phyloP scores from a whole-genome alignment of 768 basidiomycete genomes.

The Dioszegia crocea region DNA sequence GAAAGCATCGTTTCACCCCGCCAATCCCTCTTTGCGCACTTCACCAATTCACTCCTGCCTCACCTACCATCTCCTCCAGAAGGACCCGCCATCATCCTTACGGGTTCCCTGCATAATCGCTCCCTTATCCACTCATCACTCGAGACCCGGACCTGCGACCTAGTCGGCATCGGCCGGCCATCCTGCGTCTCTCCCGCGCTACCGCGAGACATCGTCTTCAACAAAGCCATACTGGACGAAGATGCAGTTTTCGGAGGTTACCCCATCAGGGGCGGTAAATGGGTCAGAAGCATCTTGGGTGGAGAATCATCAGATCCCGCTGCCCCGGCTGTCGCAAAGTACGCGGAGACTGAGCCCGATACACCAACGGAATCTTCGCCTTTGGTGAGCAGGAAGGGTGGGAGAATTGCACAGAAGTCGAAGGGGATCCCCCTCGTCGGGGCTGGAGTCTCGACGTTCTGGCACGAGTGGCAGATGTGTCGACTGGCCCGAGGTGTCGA shows the following conservation, averaged over 20 bases:
- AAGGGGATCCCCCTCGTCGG: slow-evolving; percentile 34
- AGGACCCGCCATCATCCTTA: slow-evolving; percentile 39
- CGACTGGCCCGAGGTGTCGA: slow-evolving; percentile 32
- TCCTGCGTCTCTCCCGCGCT: slow-evolving; percentile 27
- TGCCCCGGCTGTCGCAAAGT: background rate
- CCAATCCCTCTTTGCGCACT: slow-evolving; percentile 42
- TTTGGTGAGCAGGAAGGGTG: background rate
- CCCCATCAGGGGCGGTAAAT: slow-evolving; percentile 23
- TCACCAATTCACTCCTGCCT: slow-evolving; percentile 32
- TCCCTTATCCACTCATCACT: slow-evolving; percentile 25
- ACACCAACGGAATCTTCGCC: background rate
- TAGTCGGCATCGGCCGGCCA: slow-evolving; percentile 40
- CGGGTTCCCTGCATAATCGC: slow-evolving; percentile 36
- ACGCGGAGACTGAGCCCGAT: slow-evolving; percentile 4
- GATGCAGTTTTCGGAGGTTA: slow-evolving; percentile 27
- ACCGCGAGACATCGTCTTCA: slow-evolving; percentile 26
- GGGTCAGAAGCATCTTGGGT: slow-evolving; percentile 18
- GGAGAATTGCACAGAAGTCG: background rate
- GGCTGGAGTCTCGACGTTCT: slow-evolving; percentile 38
- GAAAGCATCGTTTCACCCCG: slow-evolving; percentile 14
- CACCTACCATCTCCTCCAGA: slow-evolving; percentile 26
- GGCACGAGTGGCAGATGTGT: slow-evolving; percentile 45
- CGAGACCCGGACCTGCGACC: slow-evolving; percentile 27
- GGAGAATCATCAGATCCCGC: slow-evolving; percentile 3
- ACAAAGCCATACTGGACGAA: slow-evolving; percentile 15